A percentile compares a stretch with the other conserved stretches of the same genome.
Conservation (phyloP, 108 stramenopile genomes). For the Pseudonitzschia multiseries region DNA sequence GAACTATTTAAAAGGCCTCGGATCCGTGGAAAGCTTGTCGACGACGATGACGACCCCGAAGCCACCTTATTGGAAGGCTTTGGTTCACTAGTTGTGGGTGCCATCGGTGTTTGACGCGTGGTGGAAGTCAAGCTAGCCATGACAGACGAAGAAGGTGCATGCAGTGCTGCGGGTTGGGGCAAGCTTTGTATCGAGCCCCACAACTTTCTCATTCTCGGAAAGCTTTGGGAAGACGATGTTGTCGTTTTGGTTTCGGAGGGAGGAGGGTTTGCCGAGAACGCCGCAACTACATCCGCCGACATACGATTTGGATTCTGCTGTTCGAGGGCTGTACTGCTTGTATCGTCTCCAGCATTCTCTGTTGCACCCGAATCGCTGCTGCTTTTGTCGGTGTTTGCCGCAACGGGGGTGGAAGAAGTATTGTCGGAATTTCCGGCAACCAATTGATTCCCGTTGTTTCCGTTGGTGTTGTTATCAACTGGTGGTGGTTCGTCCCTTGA, state of each 20-base stretch:
- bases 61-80: not conserved
- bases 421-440: not conserved
- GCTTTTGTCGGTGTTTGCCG: not conserved
- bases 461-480: not conserved
- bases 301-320: not conserved
- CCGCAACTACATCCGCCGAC: not conserved
- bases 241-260: not conserved
- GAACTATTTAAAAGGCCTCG: slow-evolving; percentile 13
- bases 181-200: slow-evolving; percentile 15
- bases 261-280: not conserved
- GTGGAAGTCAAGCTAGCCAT: not conserved
- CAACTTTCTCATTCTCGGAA: slow-evolving; percentile 25
- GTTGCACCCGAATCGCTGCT: too few relatives aligned
- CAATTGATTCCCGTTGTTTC: not conserved
- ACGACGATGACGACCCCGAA: not conserved
- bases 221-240: slow-evolving; percentile 1
- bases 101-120: not conserved
- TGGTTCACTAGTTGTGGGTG: not conserved
- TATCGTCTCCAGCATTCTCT: not conserved
- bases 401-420: not conserved
- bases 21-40: slow-evolving; percentile 1
- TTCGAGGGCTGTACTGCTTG: not conserved
- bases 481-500: not conserved
- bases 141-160: not conserved
- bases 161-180: not conserved